Conservation (phyloP, 2,329 filamentous ascomycete genomes). For the Capronia epimyces region DNA sequence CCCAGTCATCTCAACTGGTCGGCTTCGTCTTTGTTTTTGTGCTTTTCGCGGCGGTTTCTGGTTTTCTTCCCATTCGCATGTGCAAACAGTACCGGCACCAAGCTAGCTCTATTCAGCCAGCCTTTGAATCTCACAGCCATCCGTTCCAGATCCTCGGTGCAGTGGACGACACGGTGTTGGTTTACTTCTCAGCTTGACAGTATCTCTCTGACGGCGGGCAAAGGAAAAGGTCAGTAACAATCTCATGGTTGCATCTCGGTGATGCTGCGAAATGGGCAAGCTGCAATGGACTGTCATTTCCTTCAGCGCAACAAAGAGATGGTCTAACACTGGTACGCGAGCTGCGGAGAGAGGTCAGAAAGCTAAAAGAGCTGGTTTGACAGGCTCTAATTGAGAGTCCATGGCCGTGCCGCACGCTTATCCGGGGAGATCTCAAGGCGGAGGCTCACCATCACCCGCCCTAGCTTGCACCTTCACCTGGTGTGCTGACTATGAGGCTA, state of each 20-base stretch:
- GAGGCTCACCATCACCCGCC: not conserved
- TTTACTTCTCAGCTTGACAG: not conserved
- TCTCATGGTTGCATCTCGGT: not conserved
- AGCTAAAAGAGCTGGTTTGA: not conserved
- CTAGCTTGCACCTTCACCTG: not conserved
- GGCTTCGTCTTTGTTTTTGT: constrained; percentile 26
- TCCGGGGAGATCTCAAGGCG: not conserved
- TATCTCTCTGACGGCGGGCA: not conserved
- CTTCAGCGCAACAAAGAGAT: not conserved
- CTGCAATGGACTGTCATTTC: not conserved
- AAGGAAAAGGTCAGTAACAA: constrained; percentile 10
- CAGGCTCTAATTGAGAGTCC: constrained; percentile 6
- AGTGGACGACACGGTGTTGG: not conserved
- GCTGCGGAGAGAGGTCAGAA: not conserved
- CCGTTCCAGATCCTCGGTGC: not conserved
- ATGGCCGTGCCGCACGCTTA: constrained; percentile 1
- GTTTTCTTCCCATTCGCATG: constrained; percentile 3
- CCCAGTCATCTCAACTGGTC: constrained; percentile 17
- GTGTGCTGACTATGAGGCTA: no score
- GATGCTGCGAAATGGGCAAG: not conserved
- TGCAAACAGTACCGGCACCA: not conserved
- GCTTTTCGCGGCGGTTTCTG: constrained; percentile 10
- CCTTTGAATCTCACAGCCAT: not conserved
- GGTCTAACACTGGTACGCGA: not conserved
- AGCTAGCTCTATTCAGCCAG: not conserved